Percentiles rank a stretch among this genome's conserved stretches.
Evolutionary conservation across 495 filamentous ascomycete genomes (phyloP).

Genomic region (Penicillium bovifimosum): DNA sequence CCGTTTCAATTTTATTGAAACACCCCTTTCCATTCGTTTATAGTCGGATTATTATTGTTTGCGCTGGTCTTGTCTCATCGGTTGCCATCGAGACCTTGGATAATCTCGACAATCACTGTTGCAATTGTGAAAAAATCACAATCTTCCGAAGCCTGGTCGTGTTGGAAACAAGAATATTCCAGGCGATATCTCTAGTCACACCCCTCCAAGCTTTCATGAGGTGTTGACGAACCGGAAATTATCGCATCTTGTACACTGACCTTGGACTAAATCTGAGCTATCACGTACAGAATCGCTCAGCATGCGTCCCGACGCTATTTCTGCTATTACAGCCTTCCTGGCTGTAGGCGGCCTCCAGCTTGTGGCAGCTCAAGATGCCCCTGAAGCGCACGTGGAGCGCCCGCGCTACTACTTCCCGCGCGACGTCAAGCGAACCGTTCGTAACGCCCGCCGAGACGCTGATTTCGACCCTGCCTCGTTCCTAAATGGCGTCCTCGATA

Average conservation of each 20-base stretch:
- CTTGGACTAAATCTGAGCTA: slow-evolving; percentile 4
- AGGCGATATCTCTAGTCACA: background rate
- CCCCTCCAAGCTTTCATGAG: slow-evolving; percentile 9
- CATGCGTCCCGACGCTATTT: slow-evolving; percentile 29
- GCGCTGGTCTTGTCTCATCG: slow-evolving; percentile 22
- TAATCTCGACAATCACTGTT: background rate
- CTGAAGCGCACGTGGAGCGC: slow-evolving; percentile 29
- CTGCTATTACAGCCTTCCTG: slow-evolving; percentile 29
- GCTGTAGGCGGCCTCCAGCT: slow-evolving; percentile 35
- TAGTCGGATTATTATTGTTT: slow-evolving; percentile 16
- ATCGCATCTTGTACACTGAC: slow-evolving; percentile 20
- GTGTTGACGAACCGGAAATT: slow-evolving; percentile 20
- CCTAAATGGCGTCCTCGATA: background rate
- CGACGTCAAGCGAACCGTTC: slow-evolving; percentile 40
- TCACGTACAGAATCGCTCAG: slow-evolving; percentile 10
- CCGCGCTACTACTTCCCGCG: slow-evolving; percentile 46
- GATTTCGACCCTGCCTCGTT: slow-evolving; percentile 1
- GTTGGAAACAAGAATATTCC: background rate
- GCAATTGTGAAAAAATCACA: background rate
- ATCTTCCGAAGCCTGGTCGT: background rate
- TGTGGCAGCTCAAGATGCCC: slow-evolving; percentile 29
- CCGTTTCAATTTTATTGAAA: slow-evolving; percentile 25
- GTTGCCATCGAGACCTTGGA: slow-evolving; percentile 27
- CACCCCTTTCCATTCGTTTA: slow-evolving; percentile 39
- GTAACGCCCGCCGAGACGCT: slow-evolving; percentile 17